Evolutionary conservation across 192 early-diverging fungal genomes (phyloP).

Genomic region (Coemansia sp.): DNA sequence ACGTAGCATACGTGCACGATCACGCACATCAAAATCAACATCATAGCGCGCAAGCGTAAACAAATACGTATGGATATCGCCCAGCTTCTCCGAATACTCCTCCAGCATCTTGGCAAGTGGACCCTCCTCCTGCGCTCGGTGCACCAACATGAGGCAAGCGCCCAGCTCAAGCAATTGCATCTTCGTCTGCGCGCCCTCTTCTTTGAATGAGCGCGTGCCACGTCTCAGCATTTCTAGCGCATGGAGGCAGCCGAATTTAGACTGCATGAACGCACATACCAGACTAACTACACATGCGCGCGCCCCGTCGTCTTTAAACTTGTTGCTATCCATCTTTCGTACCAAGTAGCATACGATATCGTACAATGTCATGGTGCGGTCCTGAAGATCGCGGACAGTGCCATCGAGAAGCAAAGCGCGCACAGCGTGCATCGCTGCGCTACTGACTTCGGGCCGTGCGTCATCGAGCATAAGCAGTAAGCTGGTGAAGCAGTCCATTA

Average conservation of each 20-base stretch:
- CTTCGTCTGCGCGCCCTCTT: conserved; percentile 71
- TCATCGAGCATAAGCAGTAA: conserved; percentile 35
- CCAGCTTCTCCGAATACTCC: conserved; percentile 13
- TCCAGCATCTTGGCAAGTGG: conserved; percentile 14
- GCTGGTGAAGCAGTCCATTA: conserved; percentile 51
- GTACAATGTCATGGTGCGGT: conserved; percentile 43
- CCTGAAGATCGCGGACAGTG: conserved; percentile 40
- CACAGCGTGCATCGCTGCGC: conserved; percentile 35
- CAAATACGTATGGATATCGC: conserved; percentile 68
- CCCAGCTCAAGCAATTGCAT: conserved; percentile 82
- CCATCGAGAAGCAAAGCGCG: conserved; percentile 43
- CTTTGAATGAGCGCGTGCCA: conserved; percentile 60
- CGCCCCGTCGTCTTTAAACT: conserved; percentile 52
- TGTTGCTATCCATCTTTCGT: conserved; percentile 20
- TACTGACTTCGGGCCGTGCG: conserved; percentile 22
- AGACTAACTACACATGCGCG: conserved; percentile 86
- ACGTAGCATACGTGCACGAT: conserved; percentile 73
- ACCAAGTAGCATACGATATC: conserved; percentile 47
- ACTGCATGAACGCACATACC: conserved; percentile 74
- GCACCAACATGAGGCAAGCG: conserved; percentile 32
- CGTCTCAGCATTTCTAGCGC: conserved; percentile 83
- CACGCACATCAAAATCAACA: conserved; percentile 84
- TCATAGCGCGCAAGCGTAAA: conserved; percentile 91
- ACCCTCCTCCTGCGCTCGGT: background rate
- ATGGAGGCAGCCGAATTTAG: conserved; percentile 59